Base-by-base conservation (phyloP, 768 basidiomycete genomes). In the Amyloporia xantha region DNA sequence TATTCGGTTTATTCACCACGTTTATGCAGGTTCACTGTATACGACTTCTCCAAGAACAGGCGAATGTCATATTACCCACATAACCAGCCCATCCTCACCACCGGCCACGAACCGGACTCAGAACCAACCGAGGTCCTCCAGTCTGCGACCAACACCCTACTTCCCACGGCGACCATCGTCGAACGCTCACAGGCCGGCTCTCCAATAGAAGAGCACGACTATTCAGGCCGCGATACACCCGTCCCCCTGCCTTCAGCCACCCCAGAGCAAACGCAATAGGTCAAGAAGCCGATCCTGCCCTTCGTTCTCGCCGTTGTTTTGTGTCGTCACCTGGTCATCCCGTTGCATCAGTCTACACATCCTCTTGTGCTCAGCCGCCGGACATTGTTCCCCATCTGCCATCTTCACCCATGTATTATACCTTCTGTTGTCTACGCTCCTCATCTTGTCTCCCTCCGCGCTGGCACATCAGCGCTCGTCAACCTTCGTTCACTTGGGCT, bases 31-130 rank as follows among this genome's bases (percentile, higher is more conserved):
- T 96, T 96, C 67, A 89, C 86, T 39, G 73, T 88, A 3, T 96
- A 94, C 60, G 91, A 97, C 69, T 93, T 87, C 67, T 74, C 73
- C 46, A 74, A 70, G 56, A 81, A 82, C 50, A 71, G 78, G 56
- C 79, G 91, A 41, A 74, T 77, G 63, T 89, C 91, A 21, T 94
- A 96, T 62, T 95, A 95, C 64, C 89, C 88, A 37, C 84, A 89
- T 54, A 89, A 87, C 59, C 82, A 88, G 57, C 81, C 82, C 39
- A 66, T 77, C 55, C 55, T 65, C n/a, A 59, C 54, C 25, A 21
- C 47, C 12, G 49, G 51, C 4, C 57, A 56, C 36, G 42, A 53
- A 11, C 51, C 51, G 5, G 35, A 47, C 26, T 53, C 54, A 11
- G 62, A 70, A 19, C 65, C 59, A 1, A 44, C 52, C 21, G 48